phyloP scores from a whole-genome alignment of 192 early-diverging fungal species.

The Mortierella antarctica region DNA sequence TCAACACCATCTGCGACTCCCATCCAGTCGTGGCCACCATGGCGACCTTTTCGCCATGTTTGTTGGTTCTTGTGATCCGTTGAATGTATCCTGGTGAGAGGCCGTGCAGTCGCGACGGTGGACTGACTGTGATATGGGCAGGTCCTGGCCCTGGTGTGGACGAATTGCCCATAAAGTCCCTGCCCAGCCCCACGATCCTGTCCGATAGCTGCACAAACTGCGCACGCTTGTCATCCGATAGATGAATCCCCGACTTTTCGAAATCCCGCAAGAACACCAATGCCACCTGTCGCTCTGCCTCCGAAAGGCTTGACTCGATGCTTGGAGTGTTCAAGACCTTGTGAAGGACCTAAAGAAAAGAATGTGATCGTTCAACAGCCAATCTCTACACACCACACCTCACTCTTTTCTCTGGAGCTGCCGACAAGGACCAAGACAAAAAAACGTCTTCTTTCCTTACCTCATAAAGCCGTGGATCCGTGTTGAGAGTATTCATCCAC shows the following conservation, averaged over 20 bases:
- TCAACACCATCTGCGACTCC: conserved; percentile 71
- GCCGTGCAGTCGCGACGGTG: conserved; percentile 53
- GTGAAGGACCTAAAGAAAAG: conserved; percentile 67
- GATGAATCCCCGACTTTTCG: conserved; percentile 94
- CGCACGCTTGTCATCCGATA: conserved; percentile 70
- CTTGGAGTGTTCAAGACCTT: conserved; percentile 68
- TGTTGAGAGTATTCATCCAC: conserved; percentile 95
- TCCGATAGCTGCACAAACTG: conserved; percentile 88
- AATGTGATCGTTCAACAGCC: not conserved
- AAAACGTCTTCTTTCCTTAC: conserved; percentile 50
- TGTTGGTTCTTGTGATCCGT: conserved; percentile 34
- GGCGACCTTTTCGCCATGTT: conserved; percentile 55
- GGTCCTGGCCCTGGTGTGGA: conserved; percentile 41
- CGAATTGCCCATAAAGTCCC: conserved; percentile 72
- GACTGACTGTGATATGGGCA: conserved; percentile 51
- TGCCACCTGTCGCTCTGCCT: conserved; percentile 82
- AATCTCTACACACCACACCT: not conserved
- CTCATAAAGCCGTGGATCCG: conserved; percentile 84
- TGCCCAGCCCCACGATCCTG: conserved; percentile 79
- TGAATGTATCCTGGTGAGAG: conserved; percentile 49
- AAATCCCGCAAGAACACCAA: conserved; percentile 90
- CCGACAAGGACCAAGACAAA: not conserved
- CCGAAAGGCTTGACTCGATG: conserved; percentile 65
- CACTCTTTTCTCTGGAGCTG: too few relatives aligned
- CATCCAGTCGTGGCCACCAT: conserved; percentile 68